Percentiles rank a stretch among this genome's conserved stretches.
phyloP scores from a whole-genome alignment of 768 basidiomycete genomes.

The Gelatoporia subvermispora region DNA sequence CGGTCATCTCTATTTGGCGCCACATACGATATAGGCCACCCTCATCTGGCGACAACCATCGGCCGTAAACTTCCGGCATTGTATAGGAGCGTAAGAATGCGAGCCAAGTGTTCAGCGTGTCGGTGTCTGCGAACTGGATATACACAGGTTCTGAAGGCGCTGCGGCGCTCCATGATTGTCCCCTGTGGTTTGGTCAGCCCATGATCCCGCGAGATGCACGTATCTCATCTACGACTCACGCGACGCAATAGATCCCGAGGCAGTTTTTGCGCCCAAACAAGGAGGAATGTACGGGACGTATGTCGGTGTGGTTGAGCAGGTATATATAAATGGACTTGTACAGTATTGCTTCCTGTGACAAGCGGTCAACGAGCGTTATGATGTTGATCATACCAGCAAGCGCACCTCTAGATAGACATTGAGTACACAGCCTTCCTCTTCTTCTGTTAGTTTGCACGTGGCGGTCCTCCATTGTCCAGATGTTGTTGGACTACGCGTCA shows the following conservation, averaged over 20 bases:
- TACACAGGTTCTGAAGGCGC: conserved; percentile 62
- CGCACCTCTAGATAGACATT: conserved; percentile 75
- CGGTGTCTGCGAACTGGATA: conserved; percentile 62
- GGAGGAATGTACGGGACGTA: conserved; percentile 71
- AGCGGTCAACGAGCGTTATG: background rate
- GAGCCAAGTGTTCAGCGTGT: conserved; percentile 69
- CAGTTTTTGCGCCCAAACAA: conserved; percentile 75
- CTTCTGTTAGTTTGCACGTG: conserved; percentile 65
- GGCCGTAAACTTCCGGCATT: conserved; percentile 73
- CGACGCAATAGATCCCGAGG: conserved; percentile 60
- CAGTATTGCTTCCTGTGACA: conserved; percentile 58
- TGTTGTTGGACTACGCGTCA: conserved; percentile 44
- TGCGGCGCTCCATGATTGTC: conserved; percentile 54
- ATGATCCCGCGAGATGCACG: background rate
- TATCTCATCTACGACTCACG: conserved; percentile 34
- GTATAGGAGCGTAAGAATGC: conserved; percentile 79
- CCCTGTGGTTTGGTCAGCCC: conserved; percentile 29
- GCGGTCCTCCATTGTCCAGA: conserved; percentile 69
- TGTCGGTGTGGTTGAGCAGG: conserved; percentile 72
- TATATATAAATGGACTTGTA: conserved; percentile 74
- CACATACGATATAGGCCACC: conserved; percentile 85
- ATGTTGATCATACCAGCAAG: conserved; percentile 2
- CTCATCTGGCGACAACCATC: conserved; percentile 45
- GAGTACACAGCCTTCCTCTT: conserved; percentile 60
- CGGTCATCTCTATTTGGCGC: conserved; percentile 71